These are phyloP conservation scores for Austroboletus eburneus DNA, from an alignment of 768 basidiomycete genomes.

Conservation along the genomic window DNA sequence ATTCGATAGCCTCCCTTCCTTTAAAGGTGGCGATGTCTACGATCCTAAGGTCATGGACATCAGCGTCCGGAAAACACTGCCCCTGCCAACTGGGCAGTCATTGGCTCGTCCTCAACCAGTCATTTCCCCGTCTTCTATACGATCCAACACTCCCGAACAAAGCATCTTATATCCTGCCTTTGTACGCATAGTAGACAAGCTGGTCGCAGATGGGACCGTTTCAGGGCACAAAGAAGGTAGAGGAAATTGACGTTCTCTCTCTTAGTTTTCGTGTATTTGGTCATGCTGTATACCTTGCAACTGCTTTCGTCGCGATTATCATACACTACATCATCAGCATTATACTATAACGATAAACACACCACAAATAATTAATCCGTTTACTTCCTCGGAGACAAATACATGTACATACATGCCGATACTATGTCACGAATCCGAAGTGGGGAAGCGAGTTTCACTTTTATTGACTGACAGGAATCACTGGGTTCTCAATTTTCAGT, in stretches of 20 bases:
- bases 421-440: too few species aligned
- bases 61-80: constrained; percentile 10
- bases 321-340: not conserved
- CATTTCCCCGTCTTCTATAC: constrained; percentile 16
- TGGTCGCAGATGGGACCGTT: constrained; percentile 17
- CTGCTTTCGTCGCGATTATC: not conserved
- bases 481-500: too few species aligned
- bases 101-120: constrained; percentile 24
- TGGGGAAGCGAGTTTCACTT: too few species aligned
- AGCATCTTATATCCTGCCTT: constrained; percentile 22
- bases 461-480: too few species aligned
- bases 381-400: too few species aligned
- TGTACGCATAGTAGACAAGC: constrained; percentile 19
- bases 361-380: too few species aligned
- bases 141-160: constrained; percentile 9
- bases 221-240: constrained; percentile 1
- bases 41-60: constrained; percentile 1
- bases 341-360: too few species aligned
- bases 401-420: too few species aligned
- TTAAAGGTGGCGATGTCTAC: not conserved
- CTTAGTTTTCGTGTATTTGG: not conserved
- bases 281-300: constrained; percentile 1
- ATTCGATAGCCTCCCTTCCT: constrained; percentile 23
- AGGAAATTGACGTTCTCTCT: not conserved
- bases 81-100: not conserved